Evolutionary conservation across 2,329 filamentous ascomycete species (phyloP), one percentile per base, ranked within the genome.

Genomic region (Claviceps lovelessii): DNA sequence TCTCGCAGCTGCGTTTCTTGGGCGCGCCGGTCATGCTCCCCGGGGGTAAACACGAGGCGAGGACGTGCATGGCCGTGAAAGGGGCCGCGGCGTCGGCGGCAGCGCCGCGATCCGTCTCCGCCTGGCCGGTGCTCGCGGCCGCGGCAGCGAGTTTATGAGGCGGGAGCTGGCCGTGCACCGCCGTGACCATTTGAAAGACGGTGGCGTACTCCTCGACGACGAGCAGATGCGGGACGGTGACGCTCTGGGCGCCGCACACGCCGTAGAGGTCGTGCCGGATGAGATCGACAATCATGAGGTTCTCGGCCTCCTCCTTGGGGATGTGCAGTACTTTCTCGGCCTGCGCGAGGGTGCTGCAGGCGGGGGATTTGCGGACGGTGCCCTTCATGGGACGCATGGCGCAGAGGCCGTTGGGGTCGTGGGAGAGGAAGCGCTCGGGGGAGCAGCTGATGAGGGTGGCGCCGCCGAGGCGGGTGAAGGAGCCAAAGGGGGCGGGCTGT

Each of bases 1-100:
- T 78, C 72, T 95, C 85, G 67, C 91, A 96, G 59, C 86, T 91
- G 50, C 91, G 80, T 70, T 91, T 90, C 74, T 97, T 97, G 0
- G 91, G 93, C 0, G 91, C 91, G 7, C 93, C 93, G 2, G 91
- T 97, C 93, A 97, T 97, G 63, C 86, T 91, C 0, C 93, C 91
- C 0, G 93, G 90, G 0, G 93, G 91, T 0, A 97, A 76, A 50
- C 84, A 86, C 7, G 83, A 78, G 0, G 85, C 80, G 0, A 97
- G 78, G 4, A 91, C 85, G 56, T 91, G 85, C 41, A 93, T 73
- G 1, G 86, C 88, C 0, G 81, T 81, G 56, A 78, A 73, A 7
- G 51, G 49, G n/a, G 55, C 57, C 23, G 45, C 13, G 17, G 44
- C 19, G 15, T 46, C 19, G 5, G 11, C 23, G 9, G 2, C 44